phyloP scores from a whole-genome alignment of 352 stramenopile species.

The Phytophthora pini region DNA sequence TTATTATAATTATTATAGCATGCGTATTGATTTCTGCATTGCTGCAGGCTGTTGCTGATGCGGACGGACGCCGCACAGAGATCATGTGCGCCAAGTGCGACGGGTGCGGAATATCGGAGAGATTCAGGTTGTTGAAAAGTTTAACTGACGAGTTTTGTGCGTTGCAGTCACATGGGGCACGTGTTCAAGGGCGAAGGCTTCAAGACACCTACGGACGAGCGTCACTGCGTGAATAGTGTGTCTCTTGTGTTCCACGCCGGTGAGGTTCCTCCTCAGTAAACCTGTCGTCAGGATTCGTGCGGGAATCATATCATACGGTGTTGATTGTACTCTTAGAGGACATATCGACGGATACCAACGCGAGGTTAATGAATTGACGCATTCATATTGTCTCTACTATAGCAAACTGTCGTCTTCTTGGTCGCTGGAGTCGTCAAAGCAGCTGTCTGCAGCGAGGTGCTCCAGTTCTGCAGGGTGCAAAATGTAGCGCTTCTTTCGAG shows the following conservation, averaged over 20 bases:
- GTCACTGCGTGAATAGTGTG: conserved; percentile 92
- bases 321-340: conserved; percentile 12
- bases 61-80: conserved; percentile 80
- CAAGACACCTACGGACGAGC: conserved; percentile 87
- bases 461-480: conserved; percentile 58
- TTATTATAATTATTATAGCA: neutral
- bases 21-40: conserved; percentile 1
- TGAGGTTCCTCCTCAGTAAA: conserved; percentile 57
- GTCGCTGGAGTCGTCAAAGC: conserved; percentile 53
- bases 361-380: conserved; percentile 20
- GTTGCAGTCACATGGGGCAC: conserved; percentile 87
- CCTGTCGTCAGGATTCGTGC: neutral
- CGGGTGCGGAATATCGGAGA: conserved; percentile 50
- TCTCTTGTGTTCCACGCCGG: conserved; percentile 86
- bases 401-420: conserved; percentile 67
- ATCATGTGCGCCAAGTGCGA: conserved; percentile 91
- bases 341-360: conserved; percentile 2
- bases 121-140: neutral
- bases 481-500: conserved; percentile 20
- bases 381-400: conserved; percentile 30
- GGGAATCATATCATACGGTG: neutral
- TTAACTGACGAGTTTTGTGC: conserved; percentile 11
- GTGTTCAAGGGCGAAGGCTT: conserved; percentile 92
- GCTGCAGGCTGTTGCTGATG: conserved; percentile 63
- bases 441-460: conserved; percentile 52